Percentiles rank a stretch among this genome's conserved stretches.
Conservation (phyloP, 257 asterid genomes). For the Linaria vulgaris region DNA sequence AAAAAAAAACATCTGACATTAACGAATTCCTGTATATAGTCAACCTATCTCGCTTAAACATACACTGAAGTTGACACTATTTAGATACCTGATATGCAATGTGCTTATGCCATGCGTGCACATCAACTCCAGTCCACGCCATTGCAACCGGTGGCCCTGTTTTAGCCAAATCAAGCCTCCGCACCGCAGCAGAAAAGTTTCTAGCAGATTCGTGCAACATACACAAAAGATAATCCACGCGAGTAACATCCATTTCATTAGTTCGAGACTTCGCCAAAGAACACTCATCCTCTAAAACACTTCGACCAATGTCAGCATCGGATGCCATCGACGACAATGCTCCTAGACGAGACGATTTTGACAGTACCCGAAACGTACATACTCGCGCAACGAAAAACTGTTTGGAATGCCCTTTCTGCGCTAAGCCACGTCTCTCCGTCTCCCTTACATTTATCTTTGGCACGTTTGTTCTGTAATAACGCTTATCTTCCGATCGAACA, state of each 20-base stretch:
- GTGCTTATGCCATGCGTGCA: constrained; percentile 40
- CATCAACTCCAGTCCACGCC: constrained; percentile 61
- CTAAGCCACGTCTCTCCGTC: constrained; percentile 28
- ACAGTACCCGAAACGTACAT: constrained; percentile 16
- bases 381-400: constrained; percentile 21
- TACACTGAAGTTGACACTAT: neutral
- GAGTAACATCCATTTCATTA: constrained; percentile 40
- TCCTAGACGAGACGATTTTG: constrained; percentile 36
- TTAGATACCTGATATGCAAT: constrained; percentile 34
- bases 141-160: constrained; percentile 55
- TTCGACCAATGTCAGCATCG: constrained; percentile 30
- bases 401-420: constrained; percentile 21
- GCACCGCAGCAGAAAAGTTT: constrained; percentile 51
- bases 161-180: constrained; percentile 45
- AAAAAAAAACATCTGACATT: too few species aligned
- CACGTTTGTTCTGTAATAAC: constrained; percentile 26
- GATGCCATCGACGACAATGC: constrained; percentile 43
- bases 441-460: constrained; percentile 37
- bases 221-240: constrained; percentile 55
- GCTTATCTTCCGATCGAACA: constrained; percentile 31
- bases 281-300: constrained; percentile 30
- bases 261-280: constrained; percentile 20
- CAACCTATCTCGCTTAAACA: neutral
- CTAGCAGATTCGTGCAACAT: constrained; percentile 60
- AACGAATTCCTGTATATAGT: too few species aligned